Percentiles rank a stretch among this genome's conserved stretches.
phyloP scores from a whole-genome alignment of 768 basidiomycete species.

The Phylloporus sp. region DNA sequence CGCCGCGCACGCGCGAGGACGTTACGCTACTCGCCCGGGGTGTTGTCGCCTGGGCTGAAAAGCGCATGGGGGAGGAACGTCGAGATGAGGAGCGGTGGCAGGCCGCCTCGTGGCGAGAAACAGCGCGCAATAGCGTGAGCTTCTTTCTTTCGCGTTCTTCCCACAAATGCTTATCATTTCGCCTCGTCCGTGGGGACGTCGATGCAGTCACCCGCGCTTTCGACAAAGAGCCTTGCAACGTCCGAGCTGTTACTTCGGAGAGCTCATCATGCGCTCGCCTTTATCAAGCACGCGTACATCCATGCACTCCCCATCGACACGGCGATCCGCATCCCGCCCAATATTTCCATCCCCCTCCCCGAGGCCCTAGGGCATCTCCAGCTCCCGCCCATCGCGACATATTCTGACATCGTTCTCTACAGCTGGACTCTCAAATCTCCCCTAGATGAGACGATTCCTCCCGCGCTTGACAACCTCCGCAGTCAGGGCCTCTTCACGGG shows the following conservation, averaged over 20 bases:
- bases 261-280: conserved; percentile 69
- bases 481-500: conserved; percentile 70
- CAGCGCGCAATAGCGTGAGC: conserved; percentile 46
- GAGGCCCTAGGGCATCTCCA: conserved; percentile 65
- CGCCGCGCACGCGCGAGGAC: conserved; percentile 63
- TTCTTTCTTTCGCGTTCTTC: neutral
- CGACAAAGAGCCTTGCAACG: conserved; percentile 39
- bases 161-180: neutral
- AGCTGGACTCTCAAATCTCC: conserved; percentile 54
- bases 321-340: conserved; percentile 59
- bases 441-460: conserved; percentile 26
- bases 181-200: neutral
- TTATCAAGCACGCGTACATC: conserved; percentile 73
- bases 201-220: conserved; percentile 51
- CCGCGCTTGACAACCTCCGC: conserved; percentile 54
- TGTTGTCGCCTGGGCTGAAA: conserved; percentile 38
- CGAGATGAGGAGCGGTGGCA: conserved; percentile 8
- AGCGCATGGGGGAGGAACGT: conserved; percentile 7
- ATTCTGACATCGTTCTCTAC: conserved; percentile 88
- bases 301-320: conserved; percentile 52
- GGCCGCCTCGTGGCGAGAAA: conserved; percentile 51
- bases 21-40: conserved; percentile 53
- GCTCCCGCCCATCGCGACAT: conserved; percentile 84
- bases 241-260: conserved; percentile 60
- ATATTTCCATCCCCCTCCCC: conserved; percentile 71